Evolutionary conservation across 2,329 filamentous ascomycete species (phyloP).

Genomic region (Hypoxylon sp.): DNA sequence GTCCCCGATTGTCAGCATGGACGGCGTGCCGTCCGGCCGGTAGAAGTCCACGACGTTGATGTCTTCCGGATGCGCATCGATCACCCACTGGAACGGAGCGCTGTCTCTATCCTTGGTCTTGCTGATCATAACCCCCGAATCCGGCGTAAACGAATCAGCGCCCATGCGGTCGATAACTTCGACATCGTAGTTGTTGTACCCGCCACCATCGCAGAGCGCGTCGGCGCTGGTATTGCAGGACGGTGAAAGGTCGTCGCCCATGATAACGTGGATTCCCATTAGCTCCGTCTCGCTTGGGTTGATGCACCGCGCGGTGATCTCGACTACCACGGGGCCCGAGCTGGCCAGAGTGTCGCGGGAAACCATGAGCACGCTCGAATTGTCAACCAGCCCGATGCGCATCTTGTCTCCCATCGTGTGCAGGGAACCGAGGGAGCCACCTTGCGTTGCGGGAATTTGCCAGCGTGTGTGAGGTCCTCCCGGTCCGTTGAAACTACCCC

Average conservation of each 20-base stretch:
- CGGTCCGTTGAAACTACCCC: conserved; percentile 65
- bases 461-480: conserved; percentile 65
- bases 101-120: conserved; percentile 61
- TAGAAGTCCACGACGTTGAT: conserved; percentile 63
- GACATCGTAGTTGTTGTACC: conserved; percentile 63
- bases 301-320: conserved; percentile 61
- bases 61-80: conserved; percentile 66
- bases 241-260: conserved; percentile 60
- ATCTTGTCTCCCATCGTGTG: conserved; percentile 66
- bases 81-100: conserved; percentile 64
- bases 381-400: conserved; percentile 61
- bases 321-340: conserved; percentile 59
- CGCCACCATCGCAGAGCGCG: conserved; percentile 63
- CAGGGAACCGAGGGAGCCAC: conserved; percentile 62
- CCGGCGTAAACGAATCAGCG: conserved; percentile 63
- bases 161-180: conserved; percentile 67
- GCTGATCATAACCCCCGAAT: conserved; percentile 65
- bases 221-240: conserved; percentile 57
- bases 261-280: conserved; percentile 61
- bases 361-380: conserved; percentile 58
- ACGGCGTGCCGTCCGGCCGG: conserved; percentile 60
- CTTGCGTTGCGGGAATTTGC: conserved; percentile 63
- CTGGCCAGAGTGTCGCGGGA: conserved; percentile 56
- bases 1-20: conserved; percentile 63
- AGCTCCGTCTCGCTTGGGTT: conserved; percentile 54